A percentile compares a stretch with the other conserved stretches of the same genome.
Evolutionary conservation across 2,329 filamentous ascomycete species (phyloP).

Genomic region (Tolypocladium amazonense): DNA sequence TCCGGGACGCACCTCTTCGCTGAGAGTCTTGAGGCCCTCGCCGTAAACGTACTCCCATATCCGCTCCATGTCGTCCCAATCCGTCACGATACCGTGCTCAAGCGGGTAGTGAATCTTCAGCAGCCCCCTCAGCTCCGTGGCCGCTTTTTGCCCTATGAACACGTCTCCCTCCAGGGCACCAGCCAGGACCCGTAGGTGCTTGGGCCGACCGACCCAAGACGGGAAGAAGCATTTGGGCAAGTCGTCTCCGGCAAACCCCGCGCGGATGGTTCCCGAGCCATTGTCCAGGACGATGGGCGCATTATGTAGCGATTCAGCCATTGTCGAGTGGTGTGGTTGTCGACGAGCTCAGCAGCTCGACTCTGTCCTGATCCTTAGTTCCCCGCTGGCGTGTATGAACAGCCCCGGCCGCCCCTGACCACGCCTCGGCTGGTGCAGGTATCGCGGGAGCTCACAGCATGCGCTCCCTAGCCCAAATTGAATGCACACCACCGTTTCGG

Average conservation of each 20-base stretch:
- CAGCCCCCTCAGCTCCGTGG: slow-evolving; percentile 80
- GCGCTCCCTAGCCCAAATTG: background rate
- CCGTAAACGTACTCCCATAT: slow-evolving; percentile 99
- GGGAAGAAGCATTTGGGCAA: slow-evolving; percentile 95
- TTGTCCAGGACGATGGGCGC: slow-evolving; percentile 98
- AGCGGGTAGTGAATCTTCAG: slow-evolving; percentile 94
- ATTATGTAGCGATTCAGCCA: slow-evolving; percentile 72
- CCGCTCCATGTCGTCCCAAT: slow-evolving; percentile 99
- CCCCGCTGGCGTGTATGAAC: background rate
- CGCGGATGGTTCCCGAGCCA: slow-evolving; percentile 93
- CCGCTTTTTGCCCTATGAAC: slow-evolving; percentile 85
- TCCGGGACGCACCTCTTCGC: slow-evolving; percentile 63
- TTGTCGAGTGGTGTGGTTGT: slow-evolving; percentile 11
- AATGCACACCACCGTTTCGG: background rate
- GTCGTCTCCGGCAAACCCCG: slow-evolving; percentile 93
- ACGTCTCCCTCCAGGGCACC: slow-evolving; percentile 93
- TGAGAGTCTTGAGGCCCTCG: slow-evolving; percentile 90
- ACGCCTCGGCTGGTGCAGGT: background rate
- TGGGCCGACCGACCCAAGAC: slow-evolving; percentile 91
- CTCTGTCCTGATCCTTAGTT: background rate
- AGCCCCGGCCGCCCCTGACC: background rate
- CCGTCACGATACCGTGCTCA: slow-evolving; percentile 95
- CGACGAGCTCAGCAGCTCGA: background rate
- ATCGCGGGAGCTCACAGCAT: background rate
- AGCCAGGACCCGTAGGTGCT: slow-evolving; percentile 90